Conservation (phyloP, 768 basidiomycete species). For the Phanerochaete sordida region DNA sequence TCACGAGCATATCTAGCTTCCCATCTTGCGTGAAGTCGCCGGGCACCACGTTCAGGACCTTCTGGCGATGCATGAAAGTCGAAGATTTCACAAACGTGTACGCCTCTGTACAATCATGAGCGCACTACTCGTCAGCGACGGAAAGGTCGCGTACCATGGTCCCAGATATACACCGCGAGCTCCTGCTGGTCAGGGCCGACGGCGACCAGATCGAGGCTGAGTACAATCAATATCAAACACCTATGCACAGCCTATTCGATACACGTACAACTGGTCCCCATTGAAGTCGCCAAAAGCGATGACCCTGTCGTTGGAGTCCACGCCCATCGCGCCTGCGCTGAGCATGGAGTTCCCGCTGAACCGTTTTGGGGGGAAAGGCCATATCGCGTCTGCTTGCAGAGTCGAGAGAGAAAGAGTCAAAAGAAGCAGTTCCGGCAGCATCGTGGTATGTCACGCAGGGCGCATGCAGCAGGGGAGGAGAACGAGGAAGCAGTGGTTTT, state of each 20-base stretch:
- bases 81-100: constrained; percentile 52
- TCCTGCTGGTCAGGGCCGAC: constrained; percentile 74
- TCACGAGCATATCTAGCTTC: constrained; percentile 84
- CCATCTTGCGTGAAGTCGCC: constrained; percentile 95
- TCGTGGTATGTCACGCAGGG: background rate
- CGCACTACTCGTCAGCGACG: background rate
- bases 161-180: constrained; percentile 77
- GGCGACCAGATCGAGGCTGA: constrained; percentile 78
- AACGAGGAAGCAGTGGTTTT: too few species aligned
- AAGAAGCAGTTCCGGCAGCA: background rate
- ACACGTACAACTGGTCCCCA: constrained; percentile 92
- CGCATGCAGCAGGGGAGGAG: background rate
- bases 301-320: constrained; percentile 68
- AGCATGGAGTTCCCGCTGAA: constrained; percentile 81
- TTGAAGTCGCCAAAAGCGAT: constrained; percentile 95
- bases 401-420: background rate
- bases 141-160: constrained; percentile 52
- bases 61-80: constrained; percentile 50
- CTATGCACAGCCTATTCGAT: too few species aligned
- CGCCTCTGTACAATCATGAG: constrained; percentile 37
- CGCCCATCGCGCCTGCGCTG: constrained; percentile 74
- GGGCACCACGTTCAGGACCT: constrained; percentile 80
- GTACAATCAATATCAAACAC: background rate
- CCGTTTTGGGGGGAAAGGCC: constrained; percentile 88
- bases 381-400: constrained; percentile 31